Evolutionary conservation across 2,329 filamentous ascomycete species (phyloP).

Genomic region (Cercospora zeae-maydis): DNA sequence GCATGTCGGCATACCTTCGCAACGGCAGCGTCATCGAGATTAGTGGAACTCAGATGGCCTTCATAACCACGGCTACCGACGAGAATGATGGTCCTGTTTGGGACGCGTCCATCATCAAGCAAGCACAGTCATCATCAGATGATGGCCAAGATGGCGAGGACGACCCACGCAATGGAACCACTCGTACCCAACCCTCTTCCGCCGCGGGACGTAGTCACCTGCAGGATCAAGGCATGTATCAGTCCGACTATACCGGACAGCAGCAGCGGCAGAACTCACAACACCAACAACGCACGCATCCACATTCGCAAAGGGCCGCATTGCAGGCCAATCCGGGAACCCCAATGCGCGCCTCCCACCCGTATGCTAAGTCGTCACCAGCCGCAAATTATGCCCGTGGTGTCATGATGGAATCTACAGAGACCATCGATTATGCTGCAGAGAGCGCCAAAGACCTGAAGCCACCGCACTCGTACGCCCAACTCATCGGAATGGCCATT

Average conservation of each 20-base stretch:
- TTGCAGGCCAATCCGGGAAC: conserved; percentile 37
- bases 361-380: conserved; percentile 45
- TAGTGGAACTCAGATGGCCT: conserved; percentile 95
- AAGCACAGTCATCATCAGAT: conserved; percentile 42
- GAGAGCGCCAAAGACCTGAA: conserved; percentile 89
- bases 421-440: conserved; percentile 69
- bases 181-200: conserved; percentile 10
- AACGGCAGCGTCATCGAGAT: conserved; percentile 92
- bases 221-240: conserved; percentile 26
- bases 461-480: conserved; percentile 92
- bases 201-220: conserved; percentile 19
- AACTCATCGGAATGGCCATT: conserved; percentile 95
- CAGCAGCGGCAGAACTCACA: conserved; percentile 22
- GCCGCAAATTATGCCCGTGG: conserved; percentile 47
- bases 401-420: conserved; percentile 51
- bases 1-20: conserved; percentile 62
- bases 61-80: conserved; percentile 78
- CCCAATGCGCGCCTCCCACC: conserved; percentile 34
- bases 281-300: conserved; percentile 33
- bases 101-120: conserved; percentile 39
- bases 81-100: conserved; percentile 68
- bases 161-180: conserved; percentile 23
- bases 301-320: conserved; percentile 36
- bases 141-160: conserved; percentile 41
- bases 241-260: conserved; percentile 26